A percentile compares a stretch with the other conserved stretches of the same genome.
phyloP scores from a whole-genome alignment of 257 asterid species.

The Fraxinus anomala region DNA sequence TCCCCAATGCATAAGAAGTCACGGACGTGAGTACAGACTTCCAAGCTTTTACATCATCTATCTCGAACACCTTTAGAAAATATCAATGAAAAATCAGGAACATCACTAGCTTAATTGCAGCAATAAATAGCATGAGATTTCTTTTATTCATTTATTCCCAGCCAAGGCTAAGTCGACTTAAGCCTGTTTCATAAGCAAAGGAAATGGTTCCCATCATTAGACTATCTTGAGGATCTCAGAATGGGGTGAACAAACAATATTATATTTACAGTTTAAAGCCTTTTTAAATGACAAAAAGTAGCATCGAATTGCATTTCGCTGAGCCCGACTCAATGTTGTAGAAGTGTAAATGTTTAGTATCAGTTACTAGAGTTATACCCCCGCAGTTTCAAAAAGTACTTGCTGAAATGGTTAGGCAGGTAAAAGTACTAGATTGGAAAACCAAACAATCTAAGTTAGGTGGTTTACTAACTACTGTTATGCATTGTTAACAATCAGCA shows the following conservation, averaged over 20 bases:
- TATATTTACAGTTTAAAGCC: neutral
- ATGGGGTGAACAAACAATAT: neutral
- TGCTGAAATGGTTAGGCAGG: neutral
- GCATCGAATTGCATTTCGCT: neutral
- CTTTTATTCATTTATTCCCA: neutral
- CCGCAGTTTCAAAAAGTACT: neutral
- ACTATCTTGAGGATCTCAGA: neutral
- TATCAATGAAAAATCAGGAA: constrained; percentile 15
- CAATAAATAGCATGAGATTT: neutral
- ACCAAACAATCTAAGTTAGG: neutral
- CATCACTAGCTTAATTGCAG: neutral
- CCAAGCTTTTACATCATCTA: constrained; percentile 85
- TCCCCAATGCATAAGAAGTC: constrained; percentile 78
- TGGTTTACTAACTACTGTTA: neutral
- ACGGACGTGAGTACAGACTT: constrained; percentile 81
- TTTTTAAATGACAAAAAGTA: neutral
- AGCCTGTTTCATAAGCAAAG: neutral
- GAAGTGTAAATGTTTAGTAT: neutral
- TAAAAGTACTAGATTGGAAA: neutral
- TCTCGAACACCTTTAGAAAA: constrained; percentile 77
- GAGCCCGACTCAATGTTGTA: neutral
- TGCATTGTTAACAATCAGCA: neutral
- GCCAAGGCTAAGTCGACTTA: neutral
- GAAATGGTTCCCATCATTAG: neutral
- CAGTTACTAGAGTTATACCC: neutral